Evolutionary conservation across 768 basidiomycete genomes (phyloP).

Genomic region (Collybia nuda): DNA sequence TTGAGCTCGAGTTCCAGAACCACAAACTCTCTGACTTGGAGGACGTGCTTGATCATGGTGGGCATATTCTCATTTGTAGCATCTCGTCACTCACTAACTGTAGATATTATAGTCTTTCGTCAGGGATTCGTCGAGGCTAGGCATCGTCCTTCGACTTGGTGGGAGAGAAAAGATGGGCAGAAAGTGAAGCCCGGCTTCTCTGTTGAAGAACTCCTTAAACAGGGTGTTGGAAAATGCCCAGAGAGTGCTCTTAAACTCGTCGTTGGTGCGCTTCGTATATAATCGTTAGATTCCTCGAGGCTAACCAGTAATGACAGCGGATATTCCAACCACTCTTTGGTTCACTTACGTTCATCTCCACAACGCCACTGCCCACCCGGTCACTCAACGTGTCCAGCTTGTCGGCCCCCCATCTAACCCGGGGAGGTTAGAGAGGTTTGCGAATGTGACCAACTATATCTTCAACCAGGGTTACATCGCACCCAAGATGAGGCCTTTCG

Average conservation of each 20-base stretch:
- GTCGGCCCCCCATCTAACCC: conserved; percentile 17
- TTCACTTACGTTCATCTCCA: conserved; percentile 42
- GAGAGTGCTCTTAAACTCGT: conserved; percentile 44
- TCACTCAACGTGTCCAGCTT: conserved; percentile 45
- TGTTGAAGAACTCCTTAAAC: conserved; percentile 33
- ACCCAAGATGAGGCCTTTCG: conserved; percentile 31
- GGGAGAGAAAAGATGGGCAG: conserved; percentile 39
- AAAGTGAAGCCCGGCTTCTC: conserved; percentile 32
- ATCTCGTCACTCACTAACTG: conserved; percentile 15
- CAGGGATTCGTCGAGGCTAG: conserved; percentile 47
- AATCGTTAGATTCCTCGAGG: background rate
- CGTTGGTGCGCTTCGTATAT: conserved; percentile 34
- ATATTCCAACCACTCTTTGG: conserved; percentile 39
- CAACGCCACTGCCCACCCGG: conserved; percentile 25
- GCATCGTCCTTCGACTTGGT: conserved; percentile 40
- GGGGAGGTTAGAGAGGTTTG: conserved; percentile 34
- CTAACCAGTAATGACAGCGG: conserved; percentile 27
- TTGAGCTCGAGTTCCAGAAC: conserved; percentile 42
- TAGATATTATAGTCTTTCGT: conserved; percentile 30
- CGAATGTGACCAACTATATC: conserved; percentile 48
- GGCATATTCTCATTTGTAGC: conserved; percentile 7
- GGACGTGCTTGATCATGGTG: conserved; percentile 46
- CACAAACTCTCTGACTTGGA: conserved; percentile 42
- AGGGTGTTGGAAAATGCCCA: conserved; percentile 41
- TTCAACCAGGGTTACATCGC: conserved; percentile 39